Base-by-base conservation (phyloP, 2,329 filamentous ascomycete species). In the Setomelanomma holmii region DNA sequence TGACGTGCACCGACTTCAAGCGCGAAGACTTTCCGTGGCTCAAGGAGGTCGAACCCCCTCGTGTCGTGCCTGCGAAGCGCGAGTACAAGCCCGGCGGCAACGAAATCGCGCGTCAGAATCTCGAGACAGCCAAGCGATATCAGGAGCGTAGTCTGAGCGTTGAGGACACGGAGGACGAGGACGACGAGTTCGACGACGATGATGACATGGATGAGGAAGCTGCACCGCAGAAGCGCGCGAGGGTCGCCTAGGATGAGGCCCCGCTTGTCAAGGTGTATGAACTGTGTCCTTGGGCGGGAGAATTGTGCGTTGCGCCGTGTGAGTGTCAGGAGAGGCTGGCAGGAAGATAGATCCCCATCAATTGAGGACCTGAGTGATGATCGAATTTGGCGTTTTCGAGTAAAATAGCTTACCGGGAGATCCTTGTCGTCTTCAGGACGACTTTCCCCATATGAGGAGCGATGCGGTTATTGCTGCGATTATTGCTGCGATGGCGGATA, bases 1-100 rank as follows among this genome's bases (percentile, higher is more conserved):
- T 82, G 43, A 81, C 80, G 1, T 81, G 79, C 59, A 70, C 68
- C 11, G 66, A 72, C 10, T 69, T 83, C 38, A 62, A 69, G n/a
- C 63, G 65, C 16, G 58, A 61, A 50, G 72, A 80, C 63, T 66
- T 78, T 60, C 78, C 77, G 0, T 80, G 79, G 75, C 50, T 68
- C 10, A 54, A 45, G 16, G 54, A 50, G 10, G 55, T 53, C n/a
- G 49, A 40, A 21, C 34, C 42, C 10, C 30, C 48, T 14, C 40
- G 21, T 8, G 38, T 49, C 11, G 34, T 44, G 33, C 43, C 56
- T 7, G 38, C 33, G 0, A 69, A 66, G 60, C 44, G 56, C 7
- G 59, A 54, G 22, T 65, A 57, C 33, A 59, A 65, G 17, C 58
- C 56, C 2, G 64, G 68, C 4, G 67, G 68, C 1, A 72, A 70